Percentiles rank a stretch among this genome's conserved stretches.
These are phyloP conservation scores for Colletotrichum sidae DNA, from an alignment of 2,329 filamentous ascomycete species.

Conservation along the genomic window DNA sequence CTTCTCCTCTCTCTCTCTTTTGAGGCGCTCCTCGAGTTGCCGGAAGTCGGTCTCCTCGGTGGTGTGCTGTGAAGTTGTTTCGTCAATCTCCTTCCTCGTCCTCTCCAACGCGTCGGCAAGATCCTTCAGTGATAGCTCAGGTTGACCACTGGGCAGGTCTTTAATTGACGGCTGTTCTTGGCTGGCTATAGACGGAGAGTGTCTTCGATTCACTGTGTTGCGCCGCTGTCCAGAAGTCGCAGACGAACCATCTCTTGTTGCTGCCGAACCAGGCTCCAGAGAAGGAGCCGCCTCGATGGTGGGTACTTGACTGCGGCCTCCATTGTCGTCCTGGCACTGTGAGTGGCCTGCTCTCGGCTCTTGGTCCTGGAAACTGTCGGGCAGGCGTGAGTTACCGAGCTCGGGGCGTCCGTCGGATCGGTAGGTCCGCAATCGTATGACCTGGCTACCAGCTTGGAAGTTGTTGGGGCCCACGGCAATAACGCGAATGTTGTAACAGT, in stretches of 20 bases:
- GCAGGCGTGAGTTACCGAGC: constrained; percentile 66
- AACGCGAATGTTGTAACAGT: constrained; percentile 93
- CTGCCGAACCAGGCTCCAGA: constrained; percentile 69
- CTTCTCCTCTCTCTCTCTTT: constrained; percentile 83
- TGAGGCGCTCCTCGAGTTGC: constrained; percentile 73
- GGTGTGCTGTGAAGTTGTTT: constrained; percentile 75
- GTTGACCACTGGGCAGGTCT: constrained; percentile 57
- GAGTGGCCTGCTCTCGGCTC: constrained; percentile 49
- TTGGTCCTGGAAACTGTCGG: constrained; percentile 66
- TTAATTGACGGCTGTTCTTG: constrained; percentile 62
- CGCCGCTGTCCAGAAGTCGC: constrained; percentile 60
- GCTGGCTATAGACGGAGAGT: constrained; percentile 62
- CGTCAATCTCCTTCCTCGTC: constrained; percentile 86
- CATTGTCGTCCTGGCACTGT: constrained; percentile 54
- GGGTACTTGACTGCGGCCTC: constrained; percentile 62
- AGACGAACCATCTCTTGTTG: constrained; percentile 73
- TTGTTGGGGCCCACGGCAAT: constrained; percentile 92
- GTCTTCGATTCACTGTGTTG: constrained; percentile 77
- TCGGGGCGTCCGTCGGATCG: constrained; percentile 72
- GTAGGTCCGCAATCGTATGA: constrained; percentile 86
- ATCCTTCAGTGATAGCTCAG: constrained; percentile 77
- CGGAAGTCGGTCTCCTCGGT: constrained; percentile 80
- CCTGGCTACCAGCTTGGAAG: constrained; percentile 89
- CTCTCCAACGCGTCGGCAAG: constrained; percentile 84
- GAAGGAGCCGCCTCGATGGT: constrained; percentile 71